Conservation (phyloP, 345 rosid genomes). For the Brassica cretica region DNA sequence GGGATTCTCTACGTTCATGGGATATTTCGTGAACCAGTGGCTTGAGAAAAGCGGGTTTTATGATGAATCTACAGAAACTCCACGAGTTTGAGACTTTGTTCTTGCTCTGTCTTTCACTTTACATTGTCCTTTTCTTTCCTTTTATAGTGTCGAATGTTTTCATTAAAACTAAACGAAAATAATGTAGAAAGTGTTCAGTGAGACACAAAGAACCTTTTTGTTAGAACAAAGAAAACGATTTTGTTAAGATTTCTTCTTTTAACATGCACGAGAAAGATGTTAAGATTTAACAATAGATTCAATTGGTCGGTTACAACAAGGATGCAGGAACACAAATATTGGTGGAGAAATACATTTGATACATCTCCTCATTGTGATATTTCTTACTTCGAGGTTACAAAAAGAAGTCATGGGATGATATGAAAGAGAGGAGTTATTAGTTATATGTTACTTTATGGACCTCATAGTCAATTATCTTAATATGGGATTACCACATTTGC, state of each 20-base stretch:
- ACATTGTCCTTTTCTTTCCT: background rate
- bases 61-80: slow-evolving; percentile 24
- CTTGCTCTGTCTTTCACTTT: background rate
- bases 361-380: background rate
- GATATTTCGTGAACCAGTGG: slow-evolving; percentile 51
- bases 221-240: background rate
- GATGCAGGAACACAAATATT: background rate
- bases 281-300: background rate
- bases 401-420: background rate
- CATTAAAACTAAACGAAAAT: background rate
- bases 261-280: no score
- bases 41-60: slow-evolving; percentile 47
- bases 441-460: background rate
- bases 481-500: background rate
- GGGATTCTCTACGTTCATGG: slow-evolving; percentile 57
- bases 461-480: background rate
- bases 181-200: background rate
- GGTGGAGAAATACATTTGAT: background rate
- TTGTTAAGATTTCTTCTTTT: no score
- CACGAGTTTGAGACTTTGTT: slow-evolving; percentile 15
- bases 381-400: background rate
- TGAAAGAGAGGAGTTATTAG: background rate
- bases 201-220: background rate
- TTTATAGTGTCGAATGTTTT: background rate
- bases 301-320: background rate